Conservation (phyloP, 2,329 filamentous ascomycete genomes). For the Monosporascus sp. region DNA sequence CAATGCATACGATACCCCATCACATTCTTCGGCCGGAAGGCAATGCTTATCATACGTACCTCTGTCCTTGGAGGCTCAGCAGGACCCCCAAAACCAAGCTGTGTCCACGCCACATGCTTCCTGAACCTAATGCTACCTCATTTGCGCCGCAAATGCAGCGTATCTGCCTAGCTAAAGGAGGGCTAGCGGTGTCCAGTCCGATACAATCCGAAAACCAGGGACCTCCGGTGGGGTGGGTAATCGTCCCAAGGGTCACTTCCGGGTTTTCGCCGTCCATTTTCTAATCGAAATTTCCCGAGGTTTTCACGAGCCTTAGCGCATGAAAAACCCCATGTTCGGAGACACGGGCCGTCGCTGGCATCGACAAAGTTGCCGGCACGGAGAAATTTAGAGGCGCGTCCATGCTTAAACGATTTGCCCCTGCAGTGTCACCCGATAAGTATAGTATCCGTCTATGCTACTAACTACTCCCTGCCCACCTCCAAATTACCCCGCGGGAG, state of each 20-base stretch:
- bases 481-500: conserved; percentile 28
- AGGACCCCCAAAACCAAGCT: no score
- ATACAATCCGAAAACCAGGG: background rate
- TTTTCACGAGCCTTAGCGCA: background rate
- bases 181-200: background rate
- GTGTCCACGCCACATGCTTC: no score
- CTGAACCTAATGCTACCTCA: background rate
- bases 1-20: no score
- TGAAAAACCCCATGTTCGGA: conserved; percentile 12
- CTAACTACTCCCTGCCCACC: conserved; percentile 8
- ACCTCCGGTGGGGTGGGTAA: background rate
- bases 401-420: background rate
- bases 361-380: conserved; percentile 21
- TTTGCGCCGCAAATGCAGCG: background rate
- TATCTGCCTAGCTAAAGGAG: background rate
- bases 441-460: background rate
- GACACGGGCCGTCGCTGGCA: conserved; percentile 25
- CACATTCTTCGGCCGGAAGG: no score
- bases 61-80: no score
- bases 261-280: background rate
- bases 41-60: no score
- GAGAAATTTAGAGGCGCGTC: conserved; percentile 9
- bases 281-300: conserved; percentile 3
- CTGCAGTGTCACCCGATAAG: background rate
- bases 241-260: background rate